Conservation (phyloP, 495 filamentous ascomycete genomes). For the Filosporella fistucella region DNA sequence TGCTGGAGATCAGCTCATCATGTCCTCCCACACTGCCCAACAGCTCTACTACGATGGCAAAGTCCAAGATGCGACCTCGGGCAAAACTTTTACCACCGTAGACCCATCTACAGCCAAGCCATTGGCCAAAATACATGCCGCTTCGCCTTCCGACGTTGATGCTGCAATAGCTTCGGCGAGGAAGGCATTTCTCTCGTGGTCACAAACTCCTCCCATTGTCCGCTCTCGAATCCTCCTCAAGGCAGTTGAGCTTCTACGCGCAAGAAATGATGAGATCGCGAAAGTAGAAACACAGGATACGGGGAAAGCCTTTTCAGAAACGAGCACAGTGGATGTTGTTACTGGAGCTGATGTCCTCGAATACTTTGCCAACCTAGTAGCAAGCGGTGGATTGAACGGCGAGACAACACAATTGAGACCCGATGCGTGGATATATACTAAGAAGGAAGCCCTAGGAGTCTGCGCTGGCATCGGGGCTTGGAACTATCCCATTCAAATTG, state of each 20-base stretch:
- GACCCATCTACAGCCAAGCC: slow-evolving; percentile 63
- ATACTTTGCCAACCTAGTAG: slow-evolving; percentile 70
- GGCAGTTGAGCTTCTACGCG: slow-evolving; percentile 60
- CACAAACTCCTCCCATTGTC: slow-evolving; percentile 54
- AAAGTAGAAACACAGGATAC: slow-evolving; percentile 67
- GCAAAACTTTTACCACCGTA: slow-evolving; percentile 57
- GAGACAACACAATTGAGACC: slow-evolving; percentile 63
- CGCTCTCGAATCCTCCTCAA: slow-evolving; percentile 68
- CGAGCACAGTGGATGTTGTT: slow-evolving; percentile 67
- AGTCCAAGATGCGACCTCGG: slow-evolving; percentile 50
- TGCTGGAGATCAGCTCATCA: slow-evolving; percentile 26
- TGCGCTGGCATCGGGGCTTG: slow-evolving; percentile 78
- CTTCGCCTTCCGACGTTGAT: slow-evolving; percentile 60
- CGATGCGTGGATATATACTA: slow-evolving; percentile 71
- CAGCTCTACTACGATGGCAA: slow-evolving; percentile 68
- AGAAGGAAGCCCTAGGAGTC: slow-evolving; percentile 69
- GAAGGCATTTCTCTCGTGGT: slow-evolving; percentile 63
- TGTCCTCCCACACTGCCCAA: slow-evolving; percentile 44
- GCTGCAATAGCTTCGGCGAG: slow-evolving; percentile 58
- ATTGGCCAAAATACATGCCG: slow-evolving; percentile 58
- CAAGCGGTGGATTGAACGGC: slow-evolving; percentile 63
- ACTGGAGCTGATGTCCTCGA: slow-evolving; percentile 75
- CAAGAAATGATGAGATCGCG: slow-evolving; percentile 67
- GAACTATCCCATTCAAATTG: slow-evolving; percentile 87
- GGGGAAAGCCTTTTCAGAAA: slow-evolving; percentile 71